Evolutionary conservation across 148 eudicot genomes (phyloP), one percentile per base, ranked within the genome.

Genomic region (Oxyria digyna): DNA sequence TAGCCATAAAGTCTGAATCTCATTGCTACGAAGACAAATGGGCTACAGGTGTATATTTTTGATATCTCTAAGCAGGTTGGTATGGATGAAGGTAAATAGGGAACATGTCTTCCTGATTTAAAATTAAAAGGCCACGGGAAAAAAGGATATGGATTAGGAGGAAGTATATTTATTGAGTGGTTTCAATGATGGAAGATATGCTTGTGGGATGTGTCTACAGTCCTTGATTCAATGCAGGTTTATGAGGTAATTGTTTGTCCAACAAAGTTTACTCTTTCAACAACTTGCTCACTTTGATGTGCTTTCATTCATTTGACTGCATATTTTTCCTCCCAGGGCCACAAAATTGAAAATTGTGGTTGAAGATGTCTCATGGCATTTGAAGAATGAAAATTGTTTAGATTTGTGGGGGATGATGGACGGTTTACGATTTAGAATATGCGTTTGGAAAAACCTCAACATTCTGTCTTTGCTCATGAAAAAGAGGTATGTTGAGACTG

Each of bases 401-500:
- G 96, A 12, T 94, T 97, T 13, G 98, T 85, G 57, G 97, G 90
- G 17, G 97, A 94, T 79, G 97, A 94, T 76, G 80, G 89, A 32
- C 79, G 75, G 50, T 80, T 94, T 74, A 88, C 85, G 69, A 94
- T 90, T 17, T 90, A 97, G 98, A 97, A 94, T 71, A 55, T 81
- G 74, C 95, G 98, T 12, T 79, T 94, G 26, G 91, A 86, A 74
- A 94, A 84, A 74, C 86, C 87, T 54, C 84, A 86, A 42, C 91
- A 90, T 4, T 86, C 97, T 59, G 81, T 85, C 64, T 67, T 77
- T 38, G 96, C 86, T 68, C 98, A 94, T 74, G 96, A 88, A 74
- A 90, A 87, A 74, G 98, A 94, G 97, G 98, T 88, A 68, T 67
- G n/a, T n/a, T n/a, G n/a, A n/a, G n/a, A n/a, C n/a, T n/a, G n/a